These are phyloP conservation scores for Suillus clintonianus DNA, from an alignment of 768 basidiomycete genomes.

Conservation along the genomic window DNA sequence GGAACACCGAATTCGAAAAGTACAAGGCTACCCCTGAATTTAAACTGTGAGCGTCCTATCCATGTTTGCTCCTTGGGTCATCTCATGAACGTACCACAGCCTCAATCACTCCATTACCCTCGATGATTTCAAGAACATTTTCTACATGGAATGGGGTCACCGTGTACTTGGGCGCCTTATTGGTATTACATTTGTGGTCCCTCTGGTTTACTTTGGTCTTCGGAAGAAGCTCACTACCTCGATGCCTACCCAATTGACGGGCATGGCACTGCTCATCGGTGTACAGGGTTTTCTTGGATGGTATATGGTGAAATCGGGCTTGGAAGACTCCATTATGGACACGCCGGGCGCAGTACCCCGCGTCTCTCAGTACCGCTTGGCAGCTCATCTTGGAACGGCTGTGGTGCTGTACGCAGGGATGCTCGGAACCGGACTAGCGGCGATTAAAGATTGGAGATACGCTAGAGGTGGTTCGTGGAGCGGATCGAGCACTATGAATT, in stretches of 20 bases:
- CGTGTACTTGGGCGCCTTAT: slow-evolving; percentile 89
- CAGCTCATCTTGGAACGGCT: slow-evolving; percentile 91
- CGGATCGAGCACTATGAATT: slow-evolving; percentile 45
- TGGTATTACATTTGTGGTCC: slow-evolving; percentile 80
- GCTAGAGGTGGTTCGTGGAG: slow-evolving; percentile 60
- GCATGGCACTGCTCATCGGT: slow-evolving; percentile 81
- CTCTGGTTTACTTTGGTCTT: slow-evolving; percentile 77
- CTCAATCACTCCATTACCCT: slow-evolving; percentile 87
- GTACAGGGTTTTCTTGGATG: slow-evolving; percentile 92
- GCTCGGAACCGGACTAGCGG: slow-evolving; percentile 76
- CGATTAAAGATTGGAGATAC: slow-evolving; percentile 79
- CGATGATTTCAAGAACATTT: slow-evolving; percentile 93
- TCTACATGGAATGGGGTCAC: slow-evolving; percentile 98
- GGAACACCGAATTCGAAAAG: slow-evolving; percentile 90
- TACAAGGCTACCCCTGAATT: slow-evolving; percentile 96
- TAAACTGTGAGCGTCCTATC: slow-evolving; percentile 67
- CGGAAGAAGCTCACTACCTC: slow-evolving; percentile 67
- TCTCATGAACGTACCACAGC: slow-evolving; percentile 40
- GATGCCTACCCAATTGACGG: slow-evolving; percentile 64
- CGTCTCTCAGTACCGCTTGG: slow-evolving; percentile 95
- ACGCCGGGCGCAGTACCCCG: slow-evolving; percentile 86
- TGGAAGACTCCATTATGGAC: slow-evolving; percentile 79
- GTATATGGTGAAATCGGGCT: slow-evolving; percentile 99
- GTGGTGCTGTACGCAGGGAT: slow-evolving; percentile 93
- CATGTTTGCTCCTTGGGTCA: neutral